These are phyloP conservation scores for Boletus edulis DNA, from an alignment of 768 basidiomycete species.

Conservation along the genomic window DNA sequence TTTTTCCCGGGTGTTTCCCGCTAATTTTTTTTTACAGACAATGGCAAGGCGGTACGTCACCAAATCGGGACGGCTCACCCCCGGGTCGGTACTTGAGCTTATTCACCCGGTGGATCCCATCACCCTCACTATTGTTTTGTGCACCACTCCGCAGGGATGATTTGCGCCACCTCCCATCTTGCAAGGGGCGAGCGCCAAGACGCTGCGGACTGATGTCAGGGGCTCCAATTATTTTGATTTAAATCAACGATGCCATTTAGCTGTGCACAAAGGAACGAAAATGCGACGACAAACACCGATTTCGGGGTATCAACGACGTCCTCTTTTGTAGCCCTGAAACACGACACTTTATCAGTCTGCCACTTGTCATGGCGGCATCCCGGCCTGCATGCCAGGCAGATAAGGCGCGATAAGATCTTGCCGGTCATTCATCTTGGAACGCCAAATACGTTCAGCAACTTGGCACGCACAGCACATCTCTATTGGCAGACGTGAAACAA, in stretches of 20 bases:
- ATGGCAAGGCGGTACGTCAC: conserved; percentile 15
- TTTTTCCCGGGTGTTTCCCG: conserved; percentile 8
- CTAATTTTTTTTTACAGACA: conserved; percentile 11
- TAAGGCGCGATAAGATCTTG: not conserved
- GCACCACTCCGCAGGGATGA: not conserved
- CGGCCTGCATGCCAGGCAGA: not conserved
- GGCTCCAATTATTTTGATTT: not conserved
- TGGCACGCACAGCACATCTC: not conserved
- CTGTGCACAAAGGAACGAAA: not conserved
- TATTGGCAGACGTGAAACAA: not conserved
- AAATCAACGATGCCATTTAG: not conserved
- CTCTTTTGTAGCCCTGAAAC: conserved; percentile 9
- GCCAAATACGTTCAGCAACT: not conserved
- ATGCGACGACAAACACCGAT: not conserved
- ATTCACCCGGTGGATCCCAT: conserved; percentile 9
- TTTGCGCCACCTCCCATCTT: not conserved
- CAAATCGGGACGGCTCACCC: conserved; percentile 8
- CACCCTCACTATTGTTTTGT: not conserved
- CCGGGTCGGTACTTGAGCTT: conserved; percentile 10
- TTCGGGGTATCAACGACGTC: not conserved
- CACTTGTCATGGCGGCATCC: not conserved
- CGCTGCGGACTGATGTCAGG: not conserved
- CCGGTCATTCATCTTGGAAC: too few relatives aligned
- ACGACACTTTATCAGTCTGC: conserved; percentile 1
- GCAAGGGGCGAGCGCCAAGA: not conserved